These are phyloP conservation scores for Neurospora cerealis DNA, from an alignment of 495 filamentous ascomycete species.

Conservation along the genomic window DNA sequence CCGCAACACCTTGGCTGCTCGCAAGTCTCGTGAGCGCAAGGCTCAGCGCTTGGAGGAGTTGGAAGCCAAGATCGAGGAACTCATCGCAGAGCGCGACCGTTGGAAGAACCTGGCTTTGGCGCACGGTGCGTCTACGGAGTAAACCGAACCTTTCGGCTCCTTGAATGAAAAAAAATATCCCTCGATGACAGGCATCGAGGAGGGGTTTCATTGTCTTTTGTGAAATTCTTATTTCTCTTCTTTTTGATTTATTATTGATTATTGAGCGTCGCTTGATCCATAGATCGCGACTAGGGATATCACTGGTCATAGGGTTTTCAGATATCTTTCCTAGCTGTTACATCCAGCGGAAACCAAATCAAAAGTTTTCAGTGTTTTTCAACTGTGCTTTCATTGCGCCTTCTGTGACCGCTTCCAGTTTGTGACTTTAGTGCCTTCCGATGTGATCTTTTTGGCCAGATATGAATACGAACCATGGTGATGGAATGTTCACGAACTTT, in stretches of 20 bases:
- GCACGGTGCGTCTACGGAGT: constrained; percentile 24
- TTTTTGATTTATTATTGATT: constrained; percentile 2
- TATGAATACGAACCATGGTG: not conserved
- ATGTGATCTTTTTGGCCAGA: not conserved
- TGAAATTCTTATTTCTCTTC: constrained; percentile 10
- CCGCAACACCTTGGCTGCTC: constrained; percentile 88
- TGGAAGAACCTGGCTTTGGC: constrained; percentile 47
- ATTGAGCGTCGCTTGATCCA: not conserved
- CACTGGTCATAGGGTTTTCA: not conserved
- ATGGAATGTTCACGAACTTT: not conserved
- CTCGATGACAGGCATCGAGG: constrained; percentile 20
- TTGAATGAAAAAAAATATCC: constrained; percentile 21
- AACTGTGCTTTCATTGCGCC: not conserved
- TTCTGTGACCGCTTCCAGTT: not conserved
- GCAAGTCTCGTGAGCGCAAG: constrained; percentile 85
- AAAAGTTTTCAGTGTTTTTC: not conserved
- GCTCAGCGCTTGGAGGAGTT: constrained; percentile 57
- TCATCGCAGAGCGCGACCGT: constrained; percentile 44
- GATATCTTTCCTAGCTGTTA: not conserved
- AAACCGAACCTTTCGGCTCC: constrained; percentile 21
- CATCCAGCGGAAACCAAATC: not conserved
- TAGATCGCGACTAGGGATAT: not conserved
- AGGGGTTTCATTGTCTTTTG: constrained; percentile 16
- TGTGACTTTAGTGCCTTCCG: not conserved
- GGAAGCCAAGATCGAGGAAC: constrained; percentile 40